Conservation (phyloP, 139 green algal species). For the Parachlorella kessleri region DNA sequence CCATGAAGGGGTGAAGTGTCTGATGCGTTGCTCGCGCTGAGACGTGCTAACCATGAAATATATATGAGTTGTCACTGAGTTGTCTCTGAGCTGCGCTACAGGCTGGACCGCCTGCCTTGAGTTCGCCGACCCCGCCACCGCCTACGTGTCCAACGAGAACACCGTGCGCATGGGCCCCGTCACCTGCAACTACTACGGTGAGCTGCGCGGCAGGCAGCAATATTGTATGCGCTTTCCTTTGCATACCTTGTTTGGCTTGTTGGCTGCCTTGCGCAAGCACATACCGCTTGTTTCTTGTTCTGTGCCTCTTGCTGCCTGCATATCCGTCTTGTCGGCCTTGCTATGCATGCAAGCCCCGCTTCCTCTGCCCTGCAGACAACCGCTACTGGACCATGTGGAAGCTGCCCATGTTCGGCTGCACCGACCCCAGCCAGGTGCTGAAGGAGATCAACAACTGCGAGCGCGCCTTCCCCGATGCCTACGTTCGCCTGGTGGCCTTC, state of each 20-base stretch:
- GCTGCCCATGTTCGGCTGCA: slow-evolving; percentile 99
- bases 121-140: slow-evolving; percentile 82
- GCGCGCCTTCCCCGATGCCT: slow-evolving; percentile 90
- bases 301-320: background rate
- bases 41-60: too few species aligned
- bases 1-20: too few species aligned
- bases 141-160: slow-evolving; percentile 71
- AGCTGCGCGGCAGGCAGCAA: slow-evolving; percentile 2
- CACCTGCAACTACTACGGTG: slow-evolving; percentile 75
- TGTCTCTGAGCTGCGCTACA: background rate
- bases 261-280: background rate
- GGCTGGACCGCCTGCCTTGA: slow-evolving; percentile 90
- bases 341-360: too few species aligned
- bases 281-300: background rate
- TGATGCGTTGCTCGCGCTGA: too few species aligned
- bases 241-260: too few species aligned
- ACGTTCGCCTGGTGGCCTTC: slow-evolving; percentile 90
- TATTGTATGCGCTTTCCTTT: background rate
- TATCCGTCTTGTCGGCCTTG: too few species aligned
- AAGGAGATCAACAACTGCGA: slow-evolving; percentile 83
- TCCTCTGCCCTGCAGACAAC: slow-evolving; percentile 46
- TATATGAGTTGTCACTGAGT: too few species aligned
- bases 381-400: slow-evolving; percentile 99
- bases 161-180: slow-evolving; percentile 67
- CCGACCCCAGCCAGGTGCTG: slow-evolving; percentile 89